Base-by-base conservation (phyloP, 1,284 basidiomycete species). In the Cutaneotrichosporon curvatum region DNA sequence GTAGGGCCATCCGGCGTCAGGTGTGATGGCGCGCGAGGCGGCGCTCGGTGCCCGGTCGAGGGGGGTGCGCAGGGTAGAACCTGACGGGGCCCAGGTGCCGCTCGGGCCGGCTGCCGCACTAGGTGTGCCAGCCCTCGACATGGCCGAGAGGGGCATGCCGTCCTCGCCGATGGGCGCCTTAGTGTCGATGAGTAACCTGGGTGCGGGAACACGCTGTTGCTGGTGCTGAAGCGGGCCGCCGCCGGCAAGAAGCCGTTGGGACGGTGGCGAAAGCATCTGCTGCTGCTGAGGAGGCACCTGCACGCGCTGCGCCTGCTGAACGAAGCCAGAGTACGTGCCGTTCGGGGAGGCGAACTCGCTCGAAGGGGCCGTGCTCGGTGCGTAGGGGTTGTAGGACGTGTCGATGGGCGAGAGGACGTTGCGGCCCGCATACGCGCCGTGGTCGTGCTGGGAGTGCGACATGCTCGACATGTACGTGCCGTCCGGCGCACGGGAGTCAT, bases 121-220 rank as follows among this genome's bases (percentile, higher is more conserved):
- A 30, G 14, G 8, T 30, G 28, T n/a, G 7, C 25, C 25, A 7
- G 25, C 8, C 25, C 8, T 28, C 25, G 25, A 12, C 25, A 12
- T 28, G 25, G 25, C n/a, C n/a, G n/a, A n/a, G n/a, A 30, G 14
- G 8, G 28, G 25, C 11, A 28, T n/a, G 18, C 38, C 39, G 15
- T 45, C 33, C 12, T 4, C 16, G 31, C 33, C 30, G 16, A 52
- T 30, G 14, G 45, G 33, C 20, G 36, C 37, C 50, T 56, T 56
- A 14, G 45, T 47, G 45, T 56, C 54, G 23, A 56, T 42, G 9
- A 56, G 32, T n/a, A 56, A 23, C 2, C 43, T 38, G 6, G 54
- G 51, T 0, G 47, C 47, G 15, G 51, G 50, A 18, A 45, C 43
- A 31, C 50, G 50, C 7, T 23, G 46, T 14, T 37, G 36, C 30